Percentiles rank a stretch among this genome's conserved stretches.
Conservation (phyloP, 441 rosid species). For the Euphorbia celastroides region DNA sequence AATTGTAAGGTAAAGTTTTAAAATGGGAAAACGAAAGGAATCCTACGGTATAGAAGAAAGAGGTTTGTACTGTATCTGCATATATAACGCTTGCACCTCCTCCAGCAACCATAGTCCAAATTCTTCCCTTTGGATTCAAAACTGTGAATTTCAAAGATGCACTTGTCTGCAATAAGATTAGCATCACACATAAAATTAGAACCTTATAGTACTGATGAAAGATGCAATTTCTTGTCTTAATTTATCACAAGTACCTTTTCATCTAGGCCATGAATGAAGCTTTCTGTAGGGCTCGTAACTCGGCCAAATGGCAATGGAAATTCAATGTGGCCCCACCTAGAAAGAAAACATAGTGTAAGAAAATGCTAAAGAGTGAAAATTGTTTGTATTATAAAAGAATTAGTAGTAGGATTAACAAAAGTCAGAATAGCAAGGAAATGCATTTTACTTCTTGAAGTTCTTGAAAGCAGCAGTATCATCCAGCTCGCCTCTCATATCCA, state of each 20-base stretch:
- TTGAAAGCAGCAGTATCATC: slow-evolving; percentile 95
- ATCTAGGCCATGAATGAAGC: slow-evolving; percentile 82
- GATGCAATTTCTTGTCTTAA: not conserved
- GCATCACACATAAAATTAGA: not conserved
- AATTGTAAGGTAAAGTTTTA: not conserved
- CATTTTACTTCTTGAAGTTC: slow-evolving; percentile 81
- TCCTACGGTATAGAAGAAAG: not conserved
- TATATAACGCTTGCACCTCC: slow-evolving; percentile 98
- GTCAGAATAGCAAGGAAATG: slow-evolving; percentile 6
- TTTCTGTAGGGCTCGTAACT: slow-evolving; percentile 75
- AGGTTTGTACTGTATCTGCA: slow-evolving; percentile 69
- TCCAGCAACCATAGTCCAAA: slow-evolving; percentile 98
- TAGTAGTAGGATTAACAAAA: not conserved
- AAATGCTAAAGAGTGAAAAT: not conserved
- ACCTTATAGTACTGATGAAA: not conserved
- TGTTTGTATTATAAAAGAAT: slow-evolving; percentile 5
- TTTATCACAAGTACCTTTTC: slow-evolving; percentile 53
- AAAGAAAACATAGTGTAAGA: slow-evolving; percentile 18
- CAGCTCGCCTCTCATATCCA: slow-evolving; percentile 98
- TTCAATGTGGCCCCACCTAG: slow-evolving; percentile 82
- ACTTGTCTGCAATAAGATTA: slow-evolving; percentile 61
- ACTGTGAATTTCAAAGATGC: slow-evolving; percentile 92
- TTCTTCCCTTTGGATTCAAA: slow-evolving; percentile 90
- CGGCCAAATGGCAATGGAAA: slow-evolving; percentile 96
- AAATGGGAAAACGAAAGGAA: not conserved